Conservation (phyloP, 768 basidiomycete species). For the Lactarius hatsudake region DNA sequence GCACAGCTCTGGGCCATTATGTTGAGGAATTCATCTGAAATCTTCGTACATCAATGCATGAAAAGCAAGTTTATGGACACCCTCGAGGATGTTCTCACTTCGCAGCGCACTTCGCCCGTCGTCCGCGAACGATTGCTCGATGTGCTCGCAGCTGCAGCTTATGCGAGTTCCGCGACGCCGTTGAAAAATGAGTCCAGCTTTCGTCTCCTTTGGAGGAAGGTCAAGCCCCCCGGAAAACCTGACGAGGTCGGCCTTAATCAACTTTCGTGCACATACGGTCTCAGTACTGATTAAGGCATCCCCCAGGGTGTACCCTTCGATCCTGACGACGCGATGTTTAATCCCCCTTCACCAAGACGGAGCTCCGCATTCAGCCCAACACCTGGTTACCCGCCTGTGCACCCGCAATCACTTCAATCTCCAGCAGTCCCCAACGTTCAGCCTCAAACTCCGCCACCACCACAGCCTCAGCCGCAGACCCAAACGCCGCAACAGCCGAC, state of each 20-base stretch:
- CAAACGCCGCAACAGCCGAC: conserved; percentile 6
- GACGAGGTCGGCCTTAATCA: conserved; percentile 55
- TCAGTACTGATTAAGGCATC: not conserved
- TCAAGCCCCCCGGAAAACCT: conserved; percentile 78
- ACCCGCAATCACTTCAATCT: conserved; percentile 16
- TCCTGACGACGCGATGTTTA: conserved; percentile 76
- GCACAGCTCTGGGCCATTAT: conserved; percentile 84
- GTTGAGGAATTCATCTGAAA: conserved; percentile 73
- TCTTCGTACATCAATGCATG: conserved; percentile 67
- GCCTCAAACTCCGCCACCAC: conserved; percentile 8
- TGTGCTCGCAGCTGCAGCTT: conserved; percentile 80
- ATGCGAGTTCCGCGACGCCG: conserved; percentile 48
- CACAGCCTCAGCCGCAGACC: conserved; percentile 10
- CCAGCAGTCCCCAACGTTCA: not conserved
- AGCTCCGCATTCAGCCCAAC: conserved; percentile 35
- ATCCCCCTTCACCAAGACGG: conserved; percentile 51
- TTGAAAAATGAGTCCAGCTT: conserved; percentile 46
- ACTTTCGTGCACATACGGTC: not conserved
- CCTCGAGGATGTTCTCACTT: conserved; percentile 68
- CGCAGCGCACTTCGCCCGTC: conserved; percentile 67
- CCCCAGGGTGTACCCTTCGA: conserved; percentile 72
- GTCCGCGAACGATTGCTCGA: conserved; percentile 78
- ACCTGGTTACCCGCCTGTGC: conserved; percentile 16
- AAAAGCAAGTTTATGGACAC: conserved; percentile 77
- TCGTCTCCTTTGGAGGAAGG: conserved; percentile 71